A percentile compares a stretch with the other conserved stretches of the same genome.
Evolutionary conservation across 805 yeast species (phyloP).

Genomic region (Sungouiozyma ichnusensis): DNA sequence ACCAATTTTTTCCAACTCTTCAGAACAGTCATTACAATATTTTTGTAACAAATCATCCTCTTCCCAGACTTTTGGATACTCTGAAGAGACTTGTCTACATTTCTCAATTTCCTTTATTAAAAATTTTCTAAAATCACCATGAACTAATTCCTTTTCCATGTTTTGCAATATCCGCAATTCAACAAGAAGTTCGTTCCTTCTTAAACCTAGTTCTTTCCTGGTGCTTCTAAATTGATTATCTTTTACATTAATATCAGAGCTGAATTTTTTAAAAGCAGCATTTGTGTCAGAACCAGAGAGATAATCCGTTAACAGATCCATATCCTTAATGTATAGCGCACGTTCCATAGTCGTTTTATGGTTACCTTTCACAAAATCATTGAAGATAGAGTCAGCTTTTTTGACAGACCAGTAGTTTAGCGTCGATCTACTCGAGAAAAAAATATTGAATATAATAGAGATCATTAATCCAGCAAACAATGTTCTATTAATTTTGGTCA

Average conservation of each 20-base stretch:
- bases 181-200: conserved; percentile 62
- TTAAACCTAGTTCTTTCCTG: conserved; percentile 47
- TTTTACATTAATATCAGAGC: conserved; percentile 6
- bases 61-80: conserved; percentile 17
- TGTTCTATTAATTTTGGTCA: conserved; percentile 27
- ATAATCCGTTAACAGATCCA: conserved; percentile 34
- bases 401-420: conserved; percentile 49
- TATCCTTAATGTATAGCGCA: conserved; percentile 51
- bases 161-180: conserved; percentile 55
- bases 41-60: conserved; percentile 18
- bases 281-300: conserved; percentile 26
- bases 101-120: conserved; percentile 46
- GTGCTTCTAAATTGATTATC: conserved; percentile 21
- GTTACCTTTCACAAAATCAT: conserved; percentile 21
- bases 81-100: conserved; percentile 37
- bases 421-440: conserved; percentile 41
- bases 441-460: conserved; percentile 43
- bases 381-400: conserved; percentile 31
- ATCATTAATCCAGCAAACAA: conserved; percentile 32
- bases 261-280: conserved; percentile 29
- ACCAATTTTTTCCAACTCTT: conserved; percentile 20
- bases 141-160: conserved; percentile 51
- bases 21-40: conserved; percentile 28
- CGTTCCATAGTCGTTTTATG: conserved; percentile 38
- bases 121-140: conserved; percentile 66